A percentile compares a stretch with the other conserved stretches of the same genome.
phyloP scores from a whole-genome alignment of 352 stramenopile genomes.

The Globisporangium heterothallicum region DNA sequence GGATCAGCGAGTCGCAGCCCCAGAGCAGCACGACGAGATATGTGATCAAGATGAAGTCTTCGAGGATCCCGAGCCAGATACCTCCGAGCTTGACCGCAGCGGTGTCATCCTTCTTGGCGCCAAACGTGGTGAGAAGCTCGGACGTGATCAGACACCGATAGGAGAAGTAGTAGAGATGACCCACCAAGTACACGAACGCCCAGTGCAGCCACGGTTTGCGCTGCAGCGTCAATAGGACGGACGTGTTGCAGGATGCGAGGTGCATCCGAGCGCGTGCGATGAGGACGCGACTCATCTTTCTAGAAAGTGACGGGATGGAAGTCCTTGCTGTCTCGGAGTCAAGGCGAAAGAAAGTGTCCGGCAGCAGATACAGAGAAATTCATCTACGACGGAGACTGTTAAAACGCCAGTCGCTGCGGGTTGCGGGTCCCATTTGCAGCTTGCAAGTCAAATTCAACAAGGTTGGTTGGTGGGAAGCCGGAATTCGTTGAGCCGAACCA shows the following conservation, averaged over 20 bases:
- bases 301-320: not conserved
- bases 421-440: too few species aligned
- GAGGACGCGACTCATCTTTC: not conserved
- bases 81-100: conserved; percentile 11
- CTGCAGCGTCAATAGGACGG: not conserved
- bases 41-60: conserved; percentile 31
- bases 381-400: too few species aligned
- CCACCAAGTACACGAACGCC: conserved; percentile 22
- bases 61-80: conserved; percentile 26
- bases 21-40: conserved; percentile 24
- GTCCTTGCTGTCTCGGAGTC: too few species aligned
- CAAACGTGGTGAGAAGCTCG: conserved; percentile 25
- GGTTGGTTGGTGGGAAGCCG: too few species aligned
- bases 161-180: conserved; percentile 30
- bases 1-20: conserved; percentile 4
- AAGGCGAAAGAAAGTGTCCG: too few species aligned
- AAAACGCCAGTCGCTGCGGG: too few species aligned
- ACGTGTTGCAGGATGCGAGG: not conserved
- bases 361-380: too few species aligned
- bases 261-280: too few species aligned
- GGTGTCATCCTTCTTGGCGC: conserved; percentile 16
- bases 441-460: too few species aligned
- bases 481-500: too few species aligned
- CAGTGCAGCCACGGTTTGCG: conserved; percentile 27
- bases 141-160: conserved; percentile 19